A percentile compares a stretch with the other conserved stretches of the same genome.
Evolutionary conservation across 306 rosid species (phyloP).

Genomic region (Gleditsia sinensis): DNA sequence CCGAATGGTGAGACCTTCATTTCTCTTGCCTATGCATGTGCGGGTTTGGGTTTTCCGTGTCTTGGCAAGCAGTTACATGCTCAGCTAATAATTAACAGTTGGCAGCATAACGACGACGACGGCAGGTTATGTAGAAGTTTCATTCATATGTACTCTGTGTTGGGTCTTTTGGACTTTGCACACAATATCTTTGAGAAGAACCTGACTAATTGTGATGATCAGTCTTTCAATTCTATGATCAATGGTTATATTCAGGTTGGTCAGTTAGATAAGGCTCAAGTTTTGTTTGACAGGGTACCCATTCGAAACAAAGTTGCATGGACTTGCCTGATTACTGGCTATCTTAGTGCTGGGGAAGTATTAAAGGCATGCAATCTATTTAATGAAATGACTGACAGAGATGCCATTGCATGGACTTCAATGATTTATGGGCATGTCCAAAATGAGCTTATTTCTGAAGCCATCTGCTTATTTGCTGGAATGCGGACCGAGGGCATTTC

Average conservation of each 20-base stretch:
- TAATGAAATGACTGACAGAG: conserved; percentile 62
- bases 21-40: conserved; percentile 77
- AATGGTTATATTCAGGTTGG: conserved; percentile 61
- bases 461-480: conserved; percentile 48
- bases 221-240: conserved; percentile 57
- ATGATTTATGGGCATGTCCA: conserved; percentile 70
- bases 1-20: conserved; percentile 69
- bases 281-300: conserved; percentile 54
- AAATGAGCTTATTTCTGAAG: conserved; percentile 65
- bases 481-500: conserved; percentile 56
- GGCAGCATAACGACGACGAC: conserved; percentile 59
- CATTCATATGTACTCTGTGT: conserved; percentile 69
- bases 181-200: conserved; percentile 39
- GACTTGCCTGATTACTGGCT: conserved; percentile 71
- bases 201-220: conserved; percentile 34
- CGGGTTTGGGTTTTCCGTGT: conserved; percentile 49
- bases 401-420: conserved; percentile 71
- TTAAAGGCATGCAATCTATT: conserved; percentile 57
- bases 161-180: conserved; percentile 58
- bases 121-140: conserved; percentile 65
- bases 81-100: conserved; percentile 49
- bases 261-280: conserved; percentile 61
- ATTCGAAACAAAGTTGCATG: conserved; percentile 52
- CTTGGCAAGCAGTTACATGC: conserved; percentile 77
- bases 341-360: conserved; percentile 58